Evolutionary conservation across 352 stramenopile genomes (phyloP), one percentile per base, ranked within the genome.

Genomic region (Phytopythium cucurbitacearum): DNA sequence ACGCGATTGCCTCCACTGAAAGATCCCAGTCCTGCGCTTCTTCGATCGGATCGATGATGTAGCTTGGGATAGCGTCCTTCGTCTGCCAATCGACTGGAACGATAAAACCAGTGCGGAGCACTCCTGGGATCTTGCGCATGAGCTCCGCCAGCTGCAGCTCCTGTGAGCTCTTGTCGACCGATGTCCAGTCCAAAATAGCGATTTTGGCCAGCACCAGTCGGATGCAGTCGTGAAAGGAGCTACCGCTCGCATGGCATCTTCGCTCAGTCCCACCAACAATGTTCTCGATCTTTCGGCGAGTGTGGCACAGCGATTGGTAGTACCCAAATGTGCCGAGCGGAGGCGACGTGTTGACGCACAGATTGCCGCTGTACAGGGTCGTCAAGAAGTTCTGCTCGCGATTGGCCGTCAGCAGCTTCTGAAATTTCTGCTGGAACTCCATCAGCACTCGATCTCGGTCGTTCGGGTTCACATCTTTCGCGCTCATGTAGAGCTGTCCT

Each of bases 381-480:
- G 63, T 73, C 4, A 91, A 38, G 32, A 91, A 89, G 38, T 85
- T 87, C 13, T 70, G 60, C 15, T 84, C 71, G 32, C 64, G 67
- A 59, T 87, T 91, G 0, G 67, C 54, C 3, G 46, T 66, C 42
- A 89, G 9, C 7, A 87, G 32, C 1, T 58, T 73, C 13, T 79
- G 50, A 5, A 89, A 66, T 43, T 89, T 88, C 0, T 9, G 11
- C 1, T 65, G 28, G 41, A 91, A 87, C 38, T 91, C 77, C 0
- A 52, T 46, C 0, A 87, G 44, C 3, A 91, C 71, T 28, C 63
- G 62, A 3, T 62, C n/a, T 15, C 71, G 60, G 43, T 89, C 80
- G 43, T 89, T 85, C 6, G 67, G 71, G 41, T 91, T 91, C 1
- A 89, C 73, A 32, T 90, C 77, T 45, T 90, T 90, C n/a, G 86